Conservation (phyloP, 2,329 filamentous ascomycete species). For the Verticillium isaacii region DNA sequence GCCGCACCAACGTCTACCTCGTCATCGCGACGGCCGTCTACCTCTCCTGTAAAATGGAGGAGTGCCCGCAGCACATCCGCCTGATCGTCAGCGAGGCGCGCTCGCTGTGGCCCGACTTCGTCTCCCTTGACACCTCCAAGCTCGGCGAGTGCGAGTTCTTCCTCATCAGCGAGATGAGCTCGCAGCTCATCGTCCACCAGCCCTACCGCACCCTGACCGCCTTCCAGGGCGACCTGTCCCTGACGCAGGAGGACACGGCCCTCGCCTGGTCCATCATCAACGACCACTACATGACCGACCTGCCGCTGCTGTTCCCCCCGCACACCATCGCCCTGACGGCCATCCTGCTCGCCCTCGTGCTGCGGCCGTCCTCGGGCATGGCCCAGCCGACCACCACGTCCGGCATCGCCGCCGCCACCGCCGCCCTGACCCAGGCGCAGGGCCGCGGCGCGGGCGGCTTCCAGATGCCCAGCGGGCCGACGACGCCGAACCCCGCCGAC, state of each 20-base stretch:
- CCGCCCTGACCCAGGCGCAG: slow-evolving; percentile 37
- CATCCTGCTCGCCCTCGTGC: slow-evolving; percentile 77
- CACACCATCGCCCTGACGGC: slow-evolving; percentile 84
- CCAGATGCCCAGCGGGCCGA: slow-evolving; percentile 7
- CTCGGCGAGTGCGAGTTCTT: slow-evolving; percentile 93
- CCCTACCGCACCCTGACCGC: slow-evolving; percentile 78
- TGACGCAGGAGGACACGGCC: slow-evolving; percentile 73
- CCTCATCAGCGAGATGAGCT: slow-evolving; percentile 85
- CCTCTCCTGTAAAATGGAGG: slow-evolving; percentile 96
- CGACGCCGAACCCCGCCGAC: slow-evolving; percentile 9
- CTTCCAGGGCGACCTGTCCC: slow-evolving; percentile 62
- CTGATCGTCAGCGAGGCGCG: slow-evolving; percentile 84
- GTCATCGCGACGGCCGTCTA: slow-evolving; percentile 92
- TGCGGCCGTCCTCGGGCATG: slow-evolving; percentile 52
- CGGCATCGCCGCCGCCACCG: slow-evolving; percentile 45
- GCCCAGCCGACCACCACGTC: slow-evolving; percentile 30
- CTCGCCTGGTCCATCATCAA: slow-evolving; percentile 83
- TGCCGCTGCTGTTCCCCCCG: slow-evolving; percentile 82
- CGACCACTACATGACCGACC: slow-evolving; percentile 86
- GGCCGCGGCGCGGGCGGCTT: slow-evolving; percentile 5
- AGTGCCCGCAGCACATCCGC: slow-evolving; percentile 92
- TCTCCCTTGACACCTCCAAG: slow-evolving; percentile 72
- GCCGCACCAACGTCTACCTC: slow-evolving; percentile 88
- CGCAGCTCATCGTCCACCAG: slow-evolving; percentile 84
- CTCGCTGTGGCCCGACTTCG: slow-evolving; percentile 76